Base-by-base conservation (phyloP, 2,329 filamentous ascomycete species). In the Colletotrichum sublineola region DNA sequence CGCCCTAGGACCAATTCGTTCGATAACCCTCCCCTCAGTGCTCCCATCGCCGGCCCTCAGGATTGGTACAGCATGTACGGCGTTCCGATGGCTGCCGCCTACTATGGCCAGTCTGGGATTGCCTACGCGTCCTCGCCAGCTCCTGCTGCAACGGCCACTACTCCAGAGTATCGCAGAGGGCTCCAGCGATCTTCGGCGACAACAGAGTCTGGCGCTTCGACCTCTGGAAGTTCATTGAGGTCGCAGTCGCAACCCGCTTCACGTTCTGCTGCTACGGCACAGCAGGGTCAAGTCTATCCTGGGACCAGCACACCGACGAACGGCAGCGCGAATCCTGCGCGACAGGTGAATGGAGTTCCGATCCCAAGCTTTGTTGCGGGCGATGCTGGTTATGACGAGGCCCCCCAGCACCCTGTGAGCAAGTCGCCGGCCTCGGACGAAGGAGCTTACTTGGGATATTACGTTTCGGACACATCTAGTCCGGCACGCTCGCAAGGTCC, bases 201-300 rank as follows among this genome's bases (percentile, higher is more conserved):
- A 20, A 86, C 84, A 33, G 89, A 91, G 46, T 79, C 84, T 18
- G 84, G 84, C 12, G 77, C 82, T 24, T 80, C 83, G 48, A 80
- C 85, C 63, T 84, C 88, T 36, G 87, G 84, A 67, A 88, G 89
- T 75, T 83, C 88, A n/a, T 79, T 90, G 73, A 86, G 90, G 74
- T 92, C 90, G 36, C 90, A 92, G 77, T 92, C 90, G n/a, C 90
- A 92, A 77, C 90, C 90, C 33, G 89, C 90, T 3, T 86, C 88
- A 44, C 84, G 88, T 40, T 81, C 83, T 14, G 68, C 58, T 7
- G 50, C 69, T 12, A 46, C 68, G 14, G 72, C 31, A 56, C 74
- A 75, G 20, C 71, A 62, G n/a, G 52, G 29, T 11, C 74, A 75
- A 57, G 68, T 56, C n/a, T 68, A 65, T 57, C 56, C 74, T 2